phyloP scores from a whole-genome alignment of 164 flowering plant species.

The Cinnamomum micranthum region DNA sequence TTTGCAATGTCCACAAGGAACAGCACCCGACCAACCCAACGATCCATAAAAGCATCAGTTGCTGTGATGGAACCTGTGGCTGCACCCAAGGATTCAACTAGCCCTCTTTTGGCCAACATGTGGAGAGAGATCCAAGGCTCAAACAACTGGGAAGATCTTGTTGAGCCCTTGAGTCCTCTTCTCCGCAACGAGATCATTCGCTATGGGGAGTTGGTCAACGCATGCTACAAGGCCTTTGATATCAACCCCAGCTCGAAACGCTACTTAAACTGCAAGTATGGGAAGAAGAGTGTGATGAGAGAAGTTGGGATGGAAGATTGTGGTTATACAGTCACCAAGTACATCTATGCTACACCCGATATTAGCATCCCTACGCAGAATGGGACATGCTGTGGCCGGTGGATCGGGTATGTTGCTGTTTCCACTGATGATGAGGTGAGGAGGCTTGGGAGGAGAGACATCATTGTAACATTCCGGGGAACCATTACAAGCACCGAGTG shows the following conservation, averaged over 20 bases:
- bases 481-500: constrained; percentile 72
- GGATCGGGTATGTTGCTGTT: constrained; percentile 82
- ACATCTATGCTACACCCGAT: constrained; percentile 74
- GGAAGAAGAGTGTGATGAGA: constrained; percentile 41
- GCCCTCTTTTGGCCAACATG: constrained; percentile 20
- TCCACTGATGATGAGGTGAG: constrained; percentile 40
- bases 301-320: constrained; percentile 47
- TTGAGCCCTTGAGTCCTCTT: constrained; percentile 63
- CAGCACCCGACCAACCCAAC: background rate
- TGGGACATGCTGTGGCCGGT: constrained; percentile 39
- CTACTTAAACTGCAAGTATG: constrained; percentile 68
- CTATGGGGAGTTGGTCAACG: constrained; percentile 60
- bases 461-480: constrained; percentile 65
- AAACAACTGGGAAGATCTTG: constrained; percentile 60
- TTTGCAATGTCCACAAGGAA: constrained; percentile 4
- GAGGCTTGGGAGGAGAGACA: constrained; percentile 64
- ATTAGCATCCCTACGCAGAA: constrained; percentile 45
- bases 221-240: constrained; percentile 74
- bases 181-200: constrained; percentile 61
- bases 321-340: constrained; percentile 68
- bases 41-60: background rate
- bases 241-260: constrained; percentile 61
- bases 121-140: constrained; percentile 76
- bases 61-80: constrained; percentile 10
- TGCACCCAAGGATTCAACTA: background rate